Percentiles rank a stretch among this genome's conserved stretches.
These are phyloP conservation scores for Lathyrus sativus DNA, from an alignment of 306 rosid species.

Conservation along the genomic window DNA sequence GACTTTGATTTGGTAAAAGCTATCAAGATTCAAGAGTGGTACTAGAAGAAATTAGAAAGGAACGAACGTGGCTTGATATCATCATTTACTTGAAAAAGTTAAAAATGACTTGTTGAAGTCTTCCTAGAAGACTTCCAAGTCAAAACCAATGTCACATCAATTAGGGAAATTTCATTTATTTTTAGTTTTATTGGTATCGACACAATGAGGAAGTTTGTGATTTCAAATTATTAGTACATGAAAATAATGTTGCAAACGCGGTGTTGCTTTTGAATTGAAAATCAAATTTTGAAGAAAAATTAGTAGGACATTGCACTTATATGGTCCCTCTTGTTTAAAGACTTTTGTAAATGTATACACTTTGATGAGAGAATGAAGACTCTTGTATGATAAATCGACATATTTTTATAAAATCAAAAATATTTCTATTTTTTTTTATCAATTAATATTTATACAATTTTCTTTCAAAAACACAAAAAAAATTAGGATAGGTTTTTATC, in stretches of 20 bases:
- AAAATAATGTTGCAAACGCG: conserved; percentile 42
- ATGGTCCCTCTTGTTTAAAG: conserved; percentile 4
- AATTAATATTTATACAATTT: no score
- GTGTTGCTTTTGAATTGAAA: conserved; percentile 37
- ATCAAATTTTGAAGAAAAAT: conserved; percentile 8
- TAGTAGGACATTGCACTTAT: background rate
- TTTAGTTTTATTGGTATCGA: background rate
- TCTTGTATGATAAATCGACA: no score
- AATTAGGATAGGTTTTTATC: no score
- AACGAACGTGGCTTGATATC: background rate
- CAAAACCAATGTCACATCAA: conserved; percentile 32
- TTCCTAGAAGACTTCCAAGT: conserved; percentile 48
- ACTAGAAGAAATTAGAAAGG: conserved; percentile 1
- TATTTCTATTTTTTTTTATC: no score
- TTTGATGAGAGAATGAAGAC: no score
- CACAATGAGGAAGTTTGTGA: background rate
- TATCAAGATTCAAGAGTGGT: conserved; percentile 2
- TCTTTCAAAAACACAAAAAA: no score
- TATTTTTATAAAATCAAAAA: no score
- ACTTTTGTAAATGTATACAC: background rate
- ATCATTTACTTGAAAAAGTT: conserved; percentile 1
- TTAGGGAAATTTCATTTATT: background rate
- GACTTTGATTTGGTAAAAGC: conserved; percentile 43
- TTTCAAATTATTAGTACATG: background rate
- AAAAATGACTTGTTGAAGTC: conserved; percentile 27